Conservation (phyloP, 108 stramenopile species). For the Cyclotella atomus region DNA sequence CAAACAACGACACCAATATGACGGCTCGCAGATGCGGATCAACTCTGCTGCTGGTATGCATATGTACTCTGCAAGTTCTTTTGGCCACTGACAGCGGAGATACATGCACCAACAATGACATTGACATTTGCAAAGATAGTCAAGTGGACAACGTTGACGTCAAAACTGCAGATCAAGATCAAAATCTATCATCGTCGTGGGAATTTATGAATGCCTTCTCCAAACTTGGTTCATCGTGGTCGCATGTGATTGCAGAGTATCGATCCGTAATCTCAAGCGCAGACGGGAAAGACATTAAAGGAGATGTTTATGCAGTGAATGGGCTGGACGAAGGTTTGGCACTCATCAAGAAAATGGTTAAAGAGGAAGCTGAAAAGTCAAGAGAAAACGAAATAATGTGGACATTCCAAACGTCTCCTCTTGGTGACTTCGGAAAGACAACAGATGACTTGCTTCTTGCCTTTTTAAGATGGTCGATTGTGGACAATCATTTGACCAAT, state of each 20-base stretch:
- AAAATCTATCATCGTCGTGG: conserved; percentile 30
- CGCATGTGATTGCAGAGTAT: conserved; percentile 48
- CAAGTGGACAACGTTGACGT: background rate
- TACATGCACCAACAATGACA: too few species aligned
- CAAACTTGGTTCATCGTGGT: conserved; percentile 47
- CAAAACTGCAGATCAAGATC: background rate
- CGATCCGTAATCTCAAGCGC: conserved; percentile 42
- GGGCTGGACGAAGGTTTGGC: conserved; percentile 32
- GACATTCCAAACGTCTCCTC: conserved; percentile 40
- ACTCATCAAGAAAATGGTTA: conserved; percentile 33
- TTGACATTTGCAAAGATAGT: too few species aligned
- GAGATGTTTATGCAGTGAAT: conserved; percentile 28
- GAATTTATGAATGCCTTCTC: conserved; percentile 52
- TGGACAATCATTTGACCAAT: conserved; percentile 38
- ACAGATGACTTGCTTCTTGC: conserved; percentile 54
- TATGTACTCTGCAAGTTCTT: too few species aligned
- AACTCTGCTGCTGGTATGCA: too few species aligned
- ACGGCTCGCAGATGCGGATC: too few species aligned
- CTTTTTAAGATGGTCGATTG: conserved; percentile 49
- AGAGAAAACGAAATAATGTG: conserved; percentile 34
- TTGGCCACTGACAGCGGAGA: background rate
- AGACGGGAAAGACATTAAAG: conserved; percentile 45
- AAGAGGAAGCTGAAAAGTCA: conserved; percentile 28
- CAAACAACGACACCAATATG: background rate
- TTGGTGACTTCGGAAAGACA: conserved; percentile 46